Evolutionary conservation across 371 early-diverging fungal genomes (phyloP).

Genomic region (Sporodiniella umbellata): DNA sequence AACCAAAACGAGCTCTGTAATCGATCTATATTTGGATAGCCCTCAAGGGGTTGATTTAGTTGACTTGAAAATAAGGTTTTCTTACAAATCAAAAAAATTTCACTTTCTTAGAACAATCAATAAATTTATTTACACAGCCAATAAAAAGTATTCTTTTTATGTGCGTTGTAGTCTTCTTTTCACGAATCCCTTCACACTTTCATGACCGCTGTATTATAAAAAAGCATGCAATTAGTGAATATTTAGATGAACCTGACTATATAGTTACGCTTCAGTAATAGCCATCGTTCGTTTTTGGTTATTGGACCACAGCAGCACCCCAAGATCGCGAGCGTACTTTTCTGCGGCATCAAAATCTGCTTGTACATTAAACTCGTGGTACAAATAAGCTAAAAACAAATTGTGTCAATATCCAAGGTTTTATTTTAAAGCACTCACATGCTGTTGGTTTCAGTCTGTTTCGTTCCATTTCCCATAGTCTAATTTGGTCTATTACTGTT

Average conservation of each 20-base stretch:
- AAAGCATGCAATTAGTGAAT: neutral
- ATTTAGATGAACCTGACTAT: neutral
- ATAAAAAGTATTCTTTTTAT: neutral
- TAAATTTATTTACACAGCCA: neutral
- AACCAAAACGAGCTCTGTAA: too few species aligned
- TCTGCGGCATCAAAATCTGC: constrained; percentile 76
- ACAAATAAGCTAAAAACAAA: constrained; percentile 61
- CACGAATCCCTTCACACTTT: constrained; percentile 54
- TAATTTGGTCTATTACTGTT: constrained; percentile 96
- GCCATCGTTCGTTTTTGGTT: constrained; percentile 59
- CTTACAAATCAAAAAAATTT: neutral
- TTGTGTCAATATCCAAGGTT: neutral
- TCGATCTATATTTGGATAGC: too few species aligned
- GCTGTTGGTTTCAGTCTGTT: constrained; percentile 72
- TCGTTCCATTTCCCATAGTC: constrained; percentile 96
- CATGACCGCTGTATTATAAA: constrained; percentile 42
- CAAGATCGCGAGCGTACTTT: constrained; percentile 76
- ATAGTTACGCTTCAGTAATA: constrained; percentile 56
- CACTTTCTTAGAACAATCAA: neutral
- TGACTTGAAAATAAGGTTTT: too few species aligned
- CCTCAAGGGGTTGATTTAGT: too few species aligned
- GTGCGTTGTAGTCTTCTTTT: constrained; percentile 34
- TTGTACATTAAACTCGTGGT: constrained; percentile 76
- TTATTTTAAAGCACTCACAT: constrained; percentile 28
- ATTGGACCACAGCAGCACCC: constrained; percentile 77